Evolutionary conservation across 108 stramenopile species (phyloP).

Genomic region (Pseudonitzschia pungens): DNA sequence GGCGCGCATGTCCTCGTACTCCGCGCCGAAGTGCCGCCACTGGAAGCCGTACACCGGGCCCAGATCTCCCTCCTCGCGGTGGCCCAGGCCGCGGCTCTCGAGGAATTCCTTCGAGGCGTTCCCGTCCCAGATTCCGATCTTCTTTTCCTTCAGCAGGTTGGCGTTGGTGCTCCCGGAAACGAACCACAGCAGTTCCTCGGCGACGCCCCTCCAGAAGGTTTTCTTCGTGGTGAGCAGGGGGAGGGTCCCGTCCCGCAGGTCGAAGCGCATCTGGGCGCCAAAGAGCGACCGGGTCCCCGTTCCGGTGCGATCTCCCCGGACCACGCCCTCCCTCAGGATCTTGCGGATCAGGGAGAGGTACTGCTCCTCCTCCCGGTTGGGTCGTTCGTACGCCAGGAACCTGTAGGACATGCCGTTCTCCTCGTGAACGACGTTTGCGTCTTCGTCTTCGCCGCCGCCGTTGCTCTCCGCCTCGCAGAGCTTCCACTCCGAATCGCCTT

Average conservation of each 20-base stretch:
- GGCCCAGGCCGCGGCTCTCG: conserved; percentile 85
- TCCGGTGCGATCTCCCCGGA: conserved; percentile 98
- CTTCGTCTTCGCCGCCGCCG: background rate
- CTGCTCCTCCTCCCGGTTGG: conserved; percentile 91
- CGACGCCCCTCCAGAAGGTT: conserved; percentile 99
- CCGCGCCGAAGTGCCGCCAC: conserved; percentile 99
- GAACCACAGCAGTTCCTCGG: conserved; percentile 99
- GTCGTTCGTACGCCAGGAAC: conserved; percentile 40
- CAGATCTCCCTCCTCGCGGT: conserved; percentile 98
- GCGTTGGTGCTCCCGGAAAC: conserved; percentile 95
- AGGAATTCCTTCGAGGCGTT: conserved; percentile 99
- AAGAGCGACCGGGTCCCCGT: conserved; percentile 97
- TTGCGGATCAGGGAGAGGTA: conserved; percentile 93
- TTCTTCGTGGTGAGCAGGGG: conserved; percentile 98
- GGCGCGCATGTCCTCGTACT: conserved; percentile 94
- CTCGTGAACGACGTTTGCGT: background rate
- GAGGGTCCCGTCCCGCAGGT: conserved; percentile 84
- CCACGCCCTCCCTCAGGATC: conserved; percentile 89
- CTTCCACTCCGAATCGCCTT: conserved; percentile 25
- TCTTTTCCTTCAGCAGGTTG: conserved; percentile 90
- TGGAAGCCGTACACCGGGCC: conserved; percentile 99
- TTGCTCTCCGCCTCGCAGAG: conserved; percentile 18
- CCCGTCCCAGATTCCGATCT: conserved; percentile 99
- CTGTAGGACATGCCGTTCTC: conserved; percentile 53
- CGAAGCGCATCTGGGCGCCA: conserved; percentile 97